Evolutionary conservation across 176 grass and related monocot genomes (phyloP).

Genomic region (Metroxylon sagu): DNA sequence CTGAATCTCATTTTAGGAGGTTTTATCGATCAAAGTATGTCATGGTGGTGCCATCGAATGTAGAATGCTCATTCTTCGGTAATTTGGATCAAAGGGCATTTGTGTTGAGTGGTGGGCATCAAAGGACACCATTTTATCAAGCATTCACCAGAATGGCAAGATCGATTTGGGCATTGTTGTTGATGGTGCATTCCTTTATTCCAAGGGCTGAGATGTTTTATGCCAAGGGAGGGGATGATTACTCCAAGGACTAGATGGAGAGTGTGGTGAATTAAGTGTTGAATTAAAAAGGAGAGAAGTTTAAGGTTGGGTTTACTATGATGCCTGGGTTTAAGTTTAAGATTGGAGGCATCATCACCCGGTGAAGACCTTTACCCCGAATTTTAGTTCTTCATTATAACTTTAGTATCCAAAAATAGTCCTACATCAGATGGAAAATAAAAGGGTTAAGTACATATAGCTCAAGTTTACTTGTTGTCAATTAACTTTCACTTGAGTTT

Average conservation of each 20-base stretch:
- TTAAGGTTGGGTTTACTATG: constrained; percentile 65
- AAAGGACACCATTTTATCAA: constrained; percentile 77
- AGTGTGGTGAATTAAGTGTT: constrained; percentile 31
- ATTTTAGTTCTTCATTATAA: no score
- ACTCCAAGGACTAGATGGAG: constrained; percentile 59
- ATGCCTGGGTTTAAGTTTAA: constrained; percentile 80
- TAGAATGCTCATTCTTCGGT: constrained; percentile 75
- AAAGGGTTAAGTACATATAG: no score
- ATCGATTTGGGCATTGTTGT: constrained; percentile 55
- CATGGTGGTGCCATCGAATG: constrained; percentile 29
- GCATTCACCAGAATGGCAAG: constrained; percentile 62
- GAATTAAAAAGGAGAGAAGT: constrained; percentile 16
- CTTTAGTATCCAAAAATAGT: no score
- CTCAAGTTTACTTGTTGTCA: no score
- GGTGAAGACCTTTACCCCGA: neutral
- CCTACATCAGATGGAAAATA: no score
- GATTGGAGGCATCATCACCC: constrained; percentile 54
- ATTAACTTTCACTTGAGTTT: no score
- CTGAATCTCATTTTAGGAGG: constrained; percentile 52
- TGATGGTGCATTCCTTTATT: constrained; percentile 36
- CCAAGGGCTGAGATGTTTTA: constrained; percentile 76
- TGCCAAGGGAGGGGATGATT: constrained; percentile 33
- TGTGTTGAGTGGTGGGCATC: constrained; percentile 47
- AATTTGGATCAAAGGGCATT: constrained; percentile 68
- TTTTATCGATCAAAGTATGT: constrained; percentile 69